These are phyloP conservation scores for Lyophyllum shimeji DNA, from an alignment of 768 basidiomycete genomes.

Conservation along the genomic window DNA sequence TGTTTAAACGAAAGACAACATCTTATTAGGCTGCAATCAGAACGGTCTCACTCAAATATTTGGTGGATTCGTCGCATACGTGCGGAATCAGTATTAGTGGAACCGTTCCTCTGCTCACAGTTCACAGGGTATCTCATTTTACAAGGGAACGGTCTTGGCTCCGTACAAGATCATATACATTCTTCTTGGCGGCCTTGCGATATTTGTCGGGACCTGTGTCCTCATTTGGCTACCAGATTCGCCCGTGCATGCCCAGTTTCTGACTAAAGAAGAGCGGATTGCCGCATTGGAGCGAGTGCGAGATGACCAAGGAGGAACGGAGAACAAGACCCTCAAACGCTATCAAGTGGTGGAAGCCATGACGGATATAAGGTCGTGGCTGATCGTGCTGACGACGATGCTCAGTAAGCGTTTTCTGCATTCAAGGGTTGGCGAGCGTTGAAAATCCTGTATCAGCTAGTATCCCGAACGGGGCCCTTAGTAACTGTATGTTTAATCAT, in stretches of 20 bases:
- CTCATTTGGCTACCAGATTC: slow-evolving; percentile 66
- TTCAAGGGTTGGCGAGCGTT: not conserved
- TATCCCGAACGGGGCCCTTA: slow-evolving; percentile 63
- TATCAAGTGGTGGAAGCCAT: slow-evolving; percentile 59
- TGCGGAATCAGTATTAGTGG: slow-evolving; percentile 21
- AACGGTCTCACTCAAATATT: slow-evolving; percentile 60
- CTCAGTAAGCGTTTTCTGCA: slow-evolving; percentile 41
- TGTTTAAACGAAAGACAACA: not conserved
- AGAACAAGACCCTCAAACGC: slow-evolving; percentile 59
- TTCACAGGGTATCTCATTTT: slow-evolving; percentile 54
- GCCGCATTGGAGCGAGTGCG: slow-evolving; percentile 65
- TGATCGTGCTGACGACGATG: slow-evolving; percentile 58
- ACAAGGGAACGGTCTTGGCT: slow-evolving; percentile 43
- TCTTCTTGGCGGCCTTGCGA: slow-evolving; percentile 59
- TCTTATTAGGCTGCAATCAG: slow-evolving; percentile 26
- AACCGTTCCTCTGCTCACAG: not conserved
- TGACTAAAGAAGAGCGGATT: slow-evolving; percentile 59
- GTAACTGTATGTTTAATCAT: slow-evolving; percentile 51
- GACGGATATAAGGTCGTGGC: slow-evolving; percentile 58
- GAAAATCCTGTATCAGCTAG: slow-evolving; percentile 40
- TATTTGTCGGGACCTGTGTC: slow-evolving; percentile 54
- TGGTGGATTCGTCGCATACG: slow-evolving; percentile 66
- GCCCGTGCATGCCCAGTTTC: slow-evolving; percentile 55
- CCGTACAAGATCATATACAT: slow-evolving; percentile 65
- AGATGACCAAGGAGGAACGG: slow-evolving; percentile 64